Base-by-base conservation (phyloP, 1,139 yeast species). In the Pichia sp. region DNA sequence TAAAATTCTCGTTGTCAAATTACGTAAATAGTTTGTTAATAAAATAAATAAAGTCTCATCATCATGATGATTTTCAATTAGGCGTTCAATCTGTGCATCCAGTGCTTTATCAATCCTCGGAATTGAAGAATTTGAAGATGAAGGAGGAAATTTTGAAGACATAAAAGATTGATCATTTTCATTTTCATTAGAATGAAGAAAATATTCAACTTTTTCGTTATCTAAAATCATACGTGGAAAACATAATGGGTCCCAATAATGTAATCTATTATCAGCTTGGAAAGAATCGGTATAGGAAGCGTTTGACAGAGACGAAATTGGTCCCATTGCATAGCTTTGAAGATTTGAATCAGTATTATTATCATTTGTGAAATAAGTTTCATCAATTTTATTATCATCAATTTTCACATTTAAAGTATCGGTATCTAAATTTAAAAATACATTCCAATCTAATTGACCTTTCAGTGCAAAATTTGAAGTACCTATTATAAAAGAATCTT, bases 391-490 rank as follows among this genome's bases (percentile, higher is more conserved):
- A 48, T 46, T 30, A 14, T 45, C 27, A 30, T 46, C 28, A 10
- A 19, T 38, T 29, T 48, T 36, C 22, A 53, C 39, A 43, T 47
- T 34, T 27, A 53, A 27, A 5, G 44, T 39, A 28, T 53, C 38
- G 16, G 53, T 51, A 59, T 80, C 84, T 57, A 80, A 63, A 62
- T 80, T 81, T 52, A 76, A 72, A 53, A 77, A 67, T 13, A 80
- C 58, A 61, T 80, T 82, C 83, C 83, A 80, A 53, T 73, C 72
- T 41, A 60, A 48, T 42, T 60, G 59, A 13, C 62, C 68, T 56
- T 76, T 78, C 65, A 80, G 76, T 55, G 77, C 73, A 22, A 80
- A 77, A 62, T 80, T 79, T 52, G 80, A 76, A 22, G 84, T 79
- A 30, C 84, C 84, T 6, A 83, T 77, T 56, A 80, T 63, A 61